phyloP scores from a whole-genome alignment of 176 grass and related monocot genomes.

The Rhynchospora breviuscula region DNA sequence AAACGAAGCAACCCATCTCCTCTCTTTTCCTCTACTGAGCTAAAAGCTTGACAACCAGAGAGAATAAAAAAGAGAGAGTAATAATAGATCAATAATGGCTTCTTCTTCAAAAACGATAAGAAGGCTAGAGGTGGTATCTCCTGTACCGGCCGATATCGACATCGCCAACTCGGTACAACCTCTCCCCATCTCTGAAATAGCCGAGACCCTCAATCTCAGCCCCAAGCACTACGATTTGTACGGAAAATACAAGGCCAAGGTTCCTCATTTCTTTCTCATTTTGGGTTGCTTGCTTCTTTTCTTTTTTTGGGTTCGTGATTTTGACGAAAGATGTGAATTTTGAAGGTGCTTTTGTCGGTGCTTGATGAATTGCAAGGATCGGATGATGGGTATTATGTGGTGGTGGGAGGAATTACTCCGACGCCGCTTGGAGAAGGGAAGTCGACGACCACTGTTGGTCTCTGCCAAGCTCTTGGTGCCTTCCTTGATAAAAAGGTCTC shows the following conservation, averaged over 20 bases:
- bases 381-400: slow-evolving; percentile 90
- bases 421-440: slow-evolving; percentile 93
- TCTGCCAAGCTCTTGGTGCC: slow-evolving; percentile 85
- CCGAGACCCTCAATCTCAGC: slow-evolving; percentile 53
- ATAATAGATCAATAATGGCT: slow-evolving; percentile 17
- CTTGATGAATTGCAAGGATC: slow-evolving; percentile 50
- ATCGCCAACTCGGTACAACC: slow-evolving; percentile 89
- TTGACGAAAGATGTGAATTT: slow-evolving; percentile 8
- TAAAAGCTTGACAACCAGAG: not conserved
- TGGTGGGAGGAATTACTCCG: slow-evolving; percentile 86
- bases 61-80: not conserved
- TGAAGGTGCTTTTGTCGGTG: slow-evolving; percentile 70
- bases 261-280: slow-evolving; percentile 15
- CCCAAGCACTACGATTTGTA: slow-evolving; percentile 86
- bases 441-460: slow-evolving; percentile 80
- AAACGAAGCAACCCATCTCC: not conserved
- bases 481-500: slow-evolving; percentile 94
- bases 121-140: slow-evolving; percentile 67
- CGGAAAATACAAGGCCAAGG: slow-evolving; percentile 98
- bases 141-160: slow-evolving; percentile 92
- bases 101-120: slow-evolving; percentile 51
- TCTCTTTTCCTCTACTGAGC: not conserved
- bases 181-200: slow-evolving; percentile 65
- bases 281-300: not conserved
- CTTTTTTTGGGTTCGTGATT: not conserved